These are phyloP conservation scores for Heritiera littoralis DNA, from an alignment of 345 rosid species.

Conservation along the genomic window DNA sequence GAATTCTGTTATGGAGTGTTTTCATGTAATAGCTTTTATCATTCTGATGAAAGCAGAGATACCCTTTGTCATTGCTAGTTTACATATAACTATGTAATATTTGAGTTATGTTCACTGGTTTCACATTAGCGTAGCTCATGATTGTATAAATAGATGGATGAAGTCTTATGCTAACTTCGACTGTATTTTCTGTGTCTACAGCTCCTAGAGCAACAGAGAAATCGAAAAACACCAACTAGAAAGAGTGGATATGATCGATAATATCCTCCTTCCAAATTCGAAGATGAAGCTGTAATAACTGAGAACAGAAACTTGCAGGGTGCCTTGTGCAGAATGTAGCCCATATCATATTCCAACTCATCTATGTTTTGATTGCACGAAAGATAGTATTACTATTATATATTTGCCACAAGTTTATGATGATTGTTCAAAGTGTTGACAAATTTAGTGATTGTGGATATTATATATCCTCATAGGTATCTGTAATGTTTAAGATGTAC, in stretches of 20 bases:
- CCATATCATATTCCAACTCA: neutral
- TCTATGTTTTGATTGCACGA: constrained; percentile 24
- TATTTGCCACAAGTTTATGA: constrained; percentile 15
- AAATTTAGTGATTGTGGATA: constrained; percentile 13
- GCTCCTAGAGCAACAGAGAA: constrained; percentile 70
- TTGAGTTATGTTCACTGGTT: neutral
- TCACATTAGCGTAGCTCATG: neutral
- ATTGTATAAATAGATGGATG: neutral
- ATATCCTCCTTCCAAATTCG: neutral
- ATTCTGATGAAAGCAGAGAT: neutral
- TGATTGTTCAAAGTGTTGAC: constrained; percentile 23
- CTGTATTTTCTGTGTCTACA: constrained; percentile 24
- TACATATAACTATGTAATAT: neutral
- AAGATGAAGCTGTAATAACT: constrained; percentile 9
- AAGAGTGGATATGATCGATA: neutral
- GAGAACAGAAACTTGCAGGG: neutral
- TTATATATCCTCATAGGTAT: constrained; percentile 8
- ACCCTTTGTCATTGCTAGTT: neutral
- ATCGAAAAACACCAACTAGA: constrained; percentile 49
- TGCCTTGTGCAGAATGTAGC: neutral
- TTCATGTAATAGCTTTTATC: neutral
- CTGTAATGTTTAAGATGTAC: constrained; percentile 6
- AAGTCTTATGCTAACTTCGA: neutral
- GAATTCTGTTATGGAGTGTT: neutral
- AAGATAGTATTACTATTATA: neutral